Evolutionary conservation across 176 grass and related monocot genomes (phyloP).

Genomic region (Oropetium thomaeum): DNA sequence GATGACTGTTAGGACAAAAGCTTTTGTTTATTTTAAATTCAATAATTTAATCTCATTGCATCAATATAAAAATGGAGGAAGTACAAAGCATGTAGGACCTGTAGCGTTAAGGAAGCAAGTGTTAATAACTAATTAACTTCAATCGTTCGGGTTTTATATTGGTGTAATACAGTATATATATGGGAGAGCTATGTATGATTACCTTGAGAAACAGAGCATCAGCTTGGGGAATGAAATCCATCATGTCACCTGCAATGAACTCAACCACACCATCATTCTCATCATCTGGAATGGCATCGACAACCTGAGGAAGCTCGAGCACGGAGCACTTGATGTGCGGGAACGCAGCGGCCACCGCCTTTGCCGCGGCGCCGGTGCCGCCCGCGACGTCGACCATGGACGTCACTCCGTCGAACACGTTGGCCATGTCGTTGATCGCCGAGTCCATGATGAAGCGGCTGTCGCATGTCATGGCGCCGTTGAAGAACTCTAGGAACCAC

Average conservation of each 20-base stretch:
- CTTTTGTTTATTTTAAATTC: too few relatives aligned
- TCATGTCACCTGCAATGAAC: conserved; percentile 29
- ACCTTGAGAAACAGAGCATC: conserved; percentile 56
- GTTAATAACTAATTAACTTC: too few relatives aligned
- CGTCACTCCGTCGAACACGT: conserved; percentile 1
- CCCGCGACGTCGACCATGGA: conserved; percentile 51
- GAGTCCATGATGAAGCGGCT: conserved; percentile 11
- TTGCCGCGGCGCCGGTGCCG: too few relatives aligned
- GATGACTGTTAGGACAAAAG: too few relatives aligned
- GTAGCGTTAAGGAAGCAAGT: too few relatives aligned
- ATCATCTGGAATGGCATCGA: not conserved
- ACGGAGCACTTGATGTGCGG: conserved; percentile 39
- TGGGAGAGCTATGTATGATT: too few relatives aligned
- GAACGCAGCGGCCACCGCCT: too few relatives aligned
- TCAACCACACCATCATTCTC: not conserved
- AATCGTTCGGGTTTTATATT: too few relatives aligned
- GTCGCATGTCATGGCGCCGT: conserved; percentile 25
- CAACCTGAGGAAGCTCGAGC: conserved; percentile 45
- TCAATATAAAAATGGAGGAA: too few relatives aligned
- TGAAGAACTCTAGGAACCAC: conserved; percentile 5
- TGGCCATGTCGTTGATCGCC: not conserved
- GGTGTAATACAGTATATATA: too few relatives aligned
- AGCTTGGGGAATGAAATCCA: conserved; percentile 10
- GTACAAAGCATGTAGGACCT: too few relatives aligned
- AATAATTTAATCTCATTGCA: too few relatives aligned